Conservation (phyloP, 148 eudicot species). For the Bassia scoparia region DNA sequence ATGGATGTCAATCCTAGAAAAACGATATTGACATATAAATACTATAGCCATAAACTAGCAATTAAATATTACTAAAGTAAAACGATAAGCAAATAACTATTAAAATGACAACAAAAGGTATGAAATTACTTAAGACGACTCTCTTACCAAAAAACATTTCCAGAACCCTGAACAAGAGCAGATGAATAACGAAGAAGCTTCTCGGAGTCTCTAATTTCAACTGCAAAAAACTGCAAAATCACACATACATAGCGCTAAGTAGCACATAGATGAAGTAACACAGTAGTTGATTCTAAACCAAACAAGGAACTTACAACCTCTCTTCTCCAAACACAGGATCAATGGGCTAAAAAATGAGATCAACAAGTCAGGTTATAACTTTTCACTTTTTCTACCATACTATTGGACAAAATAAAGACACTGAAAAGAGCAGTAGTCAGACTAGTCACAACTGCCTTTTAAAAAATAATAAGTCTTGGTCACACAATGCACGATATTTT, state of each 20-base stretch:
- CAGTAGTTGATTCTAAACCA: not conserved
- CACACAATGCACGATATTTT: too few species aligned
- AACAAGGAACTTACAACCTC: not conserved
- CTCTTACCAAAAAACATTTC: constrained; percentile 88
- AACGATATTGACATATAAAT: constrained; percentile 3
- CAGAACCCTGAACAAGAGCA: constrained; percentile 96
- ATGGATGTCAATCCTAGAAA: constrained; percentile 80
- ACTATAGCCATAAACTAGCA: not conserved
- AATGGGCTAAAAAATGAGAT: not conserved
- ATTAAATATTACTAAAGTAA: not conserved
- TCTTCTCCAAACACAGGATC: not conserved
- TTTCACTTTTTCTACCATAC: not conserved
- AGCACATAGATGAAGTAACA: constrained; percentile 3
- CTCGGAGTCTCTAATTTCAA: constrained; percentile 71
- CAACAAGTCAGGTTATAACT: not conserved
- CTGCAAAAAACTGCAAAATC: constrained; percentile 75
- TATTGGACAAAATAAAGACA: not conserved
- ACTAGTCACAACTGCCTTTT: not conserved
- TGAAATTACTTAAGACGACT: not conserved
- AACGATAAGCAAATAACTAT: not conserved
- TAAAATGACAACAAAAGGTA: not conserved
- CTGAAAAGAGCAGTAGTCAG: not conserved
- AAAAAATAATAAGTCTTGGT: too few species aligned
- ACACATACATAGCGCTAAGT: constrained; percentile 1
- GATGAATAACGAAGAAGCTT: constrained; percentile 90